Evolutionary conservation across 1,284 basidiomycete species (phyloP), one percentile per base, ranked within the genome.

Genomic region (Pisolithus thermaeus): DNA sequence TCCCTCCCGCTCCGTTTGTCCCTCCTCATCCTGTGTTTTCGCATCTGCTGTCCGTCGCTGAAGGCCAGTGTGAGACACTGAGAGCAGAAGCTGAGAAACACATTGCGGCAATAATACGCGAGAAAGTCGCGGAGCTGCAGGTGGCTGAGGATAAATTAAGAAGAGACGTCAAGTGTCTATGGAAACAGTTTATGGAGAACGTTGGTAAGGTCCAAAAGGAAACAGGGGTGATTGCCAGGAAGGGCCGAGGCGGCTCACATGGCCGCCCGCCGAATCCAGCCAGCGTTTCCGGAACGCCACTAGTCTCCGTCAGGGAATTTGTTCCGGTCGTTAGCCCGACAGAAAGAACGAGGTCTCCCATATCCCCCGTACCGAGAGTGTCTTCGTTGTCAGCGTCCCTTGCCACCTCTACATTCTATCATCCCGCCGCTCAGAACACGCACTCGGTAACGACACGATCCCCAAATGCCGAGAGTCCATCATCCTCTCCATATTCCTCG

Each of bases 1-100:
- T 90, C 63, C 78, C 81, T 28, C 86, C 86, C 20, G 79, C 84
- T 16, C 87, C 88, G 9, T 90, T 87, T 65, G 81, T 84, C 0
- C 83, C 88, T 12, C 81, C 81, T 22, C 85, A 90, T 59, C 79
- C 81, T 7, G 79, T 84, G 41, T 91, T 90, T 62, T 57, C 72
- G 35, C 78, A 84, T 61, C 72, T 91, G 32, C 76, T 83, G 30
- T 73, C 76, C 30, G 61, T 82, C 49, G 87, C 87, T 20, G 65
- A 69, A 18, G 68, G 73, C 36, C 70, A 78, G 58, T 87, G 87
- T 1, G 69, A 80, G 37, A 71, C 67, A 45, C 65, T 82, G 47
- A 78, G 86, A 51, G 66, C 73, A 27, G 67, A 71, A 32, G 81
- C 81, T 11, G 85, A 90, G 62, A 75, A 77, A 41, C 72, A 81